phyloP scores from a whole-genome alignment of 129 eudicot genomes.

The Mikania micrantha region DNA sequence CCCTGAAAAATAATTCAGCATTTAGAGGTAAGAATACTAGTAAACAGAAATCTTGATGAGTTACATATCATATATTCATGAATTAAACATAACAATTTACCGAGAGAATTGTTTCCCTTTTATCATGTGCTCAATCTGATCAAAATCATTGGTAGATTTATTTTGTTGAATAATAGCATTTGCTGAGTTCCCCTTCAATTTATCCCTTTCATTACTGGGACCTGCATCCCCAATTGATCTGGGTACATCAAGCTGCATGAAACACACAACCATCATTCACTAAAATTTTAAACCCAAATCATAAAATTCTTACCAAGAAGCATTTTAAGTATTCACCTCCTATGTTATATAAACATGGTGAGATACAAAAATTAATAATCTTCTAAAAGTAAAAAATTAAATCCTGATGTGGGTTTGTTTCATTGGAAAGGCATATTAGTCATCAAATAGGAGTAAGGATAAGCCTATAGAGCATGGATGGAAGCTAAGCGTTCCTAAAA shows the following conservation, averaged over 20 bases:
- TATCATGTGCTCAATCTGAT: slow-evolving; percentile 60
- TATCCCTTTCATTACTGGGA: slow-evolving; percentile 31
- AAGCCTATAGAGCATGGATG: neutral
- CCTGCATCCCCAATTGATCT: slow-evolving; percentile 33
- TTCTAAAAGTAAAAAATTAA: neutral
- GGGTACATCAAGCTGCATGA: slow-evolving; percentile 44
- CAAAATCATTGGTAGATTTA: slow-evolving; percentile 24
- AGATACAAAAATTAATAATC: neutral
- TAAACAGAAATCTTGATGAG: no score
- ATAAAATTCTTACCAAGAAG: neutral
- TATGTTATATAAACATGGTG: neutral
- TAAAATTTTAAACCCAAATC: neutral
- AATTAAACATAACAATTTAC: slow-evolving; percentile 27
- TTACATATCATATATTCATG: neutral
- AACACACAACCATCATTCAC: slow-evolving; percentile 6
- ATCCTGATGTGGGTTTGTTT: neutral
- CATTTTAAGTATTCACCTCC: neutral
- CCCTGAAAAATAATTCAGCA: slow-evolving; percentile 36
- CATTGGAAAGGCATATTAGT: neutral
- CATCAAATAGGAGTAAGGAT: neutral
- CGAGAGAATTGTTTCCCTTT: slow-evolving; percentile 65
- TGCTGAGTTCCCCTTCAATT: slow-evolving; percentile 16
- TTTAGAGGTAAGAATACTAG: neutral
- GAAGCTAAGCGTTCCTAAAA: neutral
- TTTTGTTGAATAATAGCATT: slow-evolving; percentile 19